Base-by-base conservation (phyloP, 345 rosid species). In the Stellera chamaejasme region DNA sequence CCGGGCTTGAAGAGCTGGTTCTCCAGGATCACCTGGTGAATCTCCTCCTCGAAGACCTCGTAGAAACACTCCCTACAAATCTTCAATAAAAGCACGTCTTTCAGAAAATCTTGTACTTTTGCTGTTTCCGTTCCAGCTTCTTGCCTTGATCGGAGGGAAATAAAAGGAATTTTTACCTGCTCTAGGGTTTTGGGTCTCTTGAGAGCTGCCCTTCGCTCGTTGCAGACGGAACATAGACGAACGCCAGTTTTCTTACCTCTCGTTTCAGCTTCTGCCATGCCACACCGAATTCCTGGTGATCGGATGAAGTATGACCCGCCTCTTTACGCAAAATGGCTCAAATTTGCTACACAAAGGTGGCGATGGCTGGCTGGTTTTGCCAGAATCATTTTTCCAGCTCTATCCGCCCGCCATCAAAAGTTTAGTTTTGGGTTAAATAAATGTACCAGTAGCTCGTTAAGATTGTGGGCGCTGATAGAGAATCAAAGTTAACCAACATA, bases 61-160 rank as follows among this genome's bases (percentile, higher is more conserved):
- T 78, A 93, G 67, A 89, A 89, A 55, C 97, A 93, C 43, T 86
- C 91, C 69, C 81, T 86, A 73, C 94, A 93, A 75, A 88, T 93
- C 97, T 89, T 64, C 44, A 48, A 28, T 2, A 51, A 53, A 15
- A 13, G 6, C n/a, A 27, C 6, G 26, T 7, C 44, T 14, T 55
- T 25, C 45, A 26, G 45, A 43, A 11, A 15, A 11, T 23, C 13
- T 16, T 14, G 2, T n/a, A n/a, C n/a, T n/a, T n/a, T n/a, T n/a
- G n/a, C n/a, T n/a, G 19, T 14, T 6, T 6, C n/a, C 3, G 14
- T 47, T 14, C 7, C 7, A n/a, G 10, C n/a, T 13, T 47, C 16
- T 16, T n/a, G n/a, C n/a, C n/a, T n/a, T 6, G 3, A 7, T n/a
- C 4, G 45, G 10, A 26, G 25, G 42, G 44, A 19, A 60, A 26